Evolutionary conservation across 148 eudicot species (phyloP), one percentile per base, ranked within the genome.

Genomic region (Rhododendron mucronatum): DNA sequence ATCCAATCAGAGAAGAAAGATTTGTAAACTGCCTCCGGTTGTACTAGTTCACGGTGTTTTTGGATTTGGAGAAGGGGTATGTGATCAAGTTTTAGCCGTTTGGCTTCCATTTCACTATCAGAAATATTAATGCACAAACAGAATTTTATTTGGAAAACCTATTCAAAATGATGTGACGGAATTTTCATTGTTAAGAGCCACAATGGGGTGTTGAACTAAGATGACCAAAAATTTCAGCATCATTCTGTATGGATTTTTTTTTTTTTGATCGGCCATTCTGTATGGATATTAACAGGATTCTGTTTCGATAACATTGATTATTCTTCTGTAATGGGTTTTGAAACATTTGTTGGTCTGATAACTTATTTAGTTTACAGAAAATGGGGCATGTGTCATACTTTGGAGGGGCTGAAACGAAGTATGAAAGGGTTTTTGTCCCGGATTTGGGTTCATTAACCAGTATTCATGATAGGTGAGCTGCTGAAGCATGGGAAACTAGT

Each of bases 1-100:
- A 57, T 57, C 63, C 63, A 20, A 57, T 89, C 55, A 88, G 85
- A 80, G 90, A 88, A 26, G 85, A 85, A 10, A 84, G 82, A 41
- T 30, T 84, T 90, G 90, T 80, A 93, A 92, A 90, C 82, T 95
- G 89, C 93, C 98, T 51, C 99, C 99, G 67, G 94, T 96, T 95
- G 99, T 96, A 78, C 87, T 96, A 80, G 96, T 95, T 89, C 98
- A 96, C 90, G 98, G 99, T 0, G 93, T 94, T 80, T 95, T 95
- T 89, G 99, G 99, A 12, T 95, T 96, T 86, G 99, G 99, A 30
- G 92, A 96, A 93, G 99, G 99, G 93, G 99, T 96, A 86, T 84
- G 92, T 48, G 51, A 16, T 83, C 51, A 48, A 65, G 16, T 71
- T 50, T 57, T 47, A 57, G 23, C 5, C 6, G n/a, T 57, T 57